Base-by-base conservation (phyloP, 2,329 filamentous ascomycete species). In the Talaromyces amestolkiae region DNA sequence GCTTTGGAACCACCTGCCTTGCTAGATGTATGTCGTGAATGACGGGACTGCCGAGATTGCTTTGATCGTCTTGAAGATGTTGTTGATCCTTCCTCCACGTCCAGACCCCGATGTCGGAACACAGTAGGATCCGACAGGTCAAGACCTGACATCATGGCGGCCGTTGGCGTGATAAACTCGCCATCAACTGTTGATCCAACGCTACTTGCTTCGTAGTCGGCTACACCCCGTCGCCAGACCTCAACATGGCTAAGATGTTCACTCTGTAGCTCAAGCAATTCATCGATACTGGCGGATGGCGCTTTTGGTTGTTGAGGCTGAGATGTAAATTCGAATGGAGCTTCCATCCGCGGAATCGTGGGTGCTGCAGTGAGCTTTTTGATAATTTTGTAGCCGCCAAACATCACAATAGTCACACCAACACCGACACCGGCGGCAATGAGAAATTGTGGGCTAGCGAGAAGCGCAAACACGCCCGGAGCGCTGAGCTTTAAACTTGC, bases 341-440 rank as follows among this genome's bases (percentile, higher is more conserved):
- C 51, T 10, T 15, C 59, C 15, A 58, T 47, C n/a, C 45, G 53
- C 24, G 53, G 51, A 17, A 41, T 66, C 66, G 61, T 68, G 63
- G 47, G 72, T 70, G 63, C 68, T 15, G 75, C 80, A 72, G 83
- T 82, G 70, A 98, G 91, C 71, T 88, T 89, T 83, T 97, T 96
- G 79, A 99, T 89, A 76, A 99, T 97, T 80, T 97, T 98, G 86
- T 92, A 98, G 5, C 95, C 94, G 63, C 95, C 95, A 67, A 99
- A 92, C 77, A 95, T 93, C 72, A 99, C 92, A 9, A 98, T 89
- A 0, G 95, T 98, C n/a, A 97, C 89, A 15, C 95, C 95, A 0
- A 97, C 88, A 0, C 91, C 92, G 15, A 97, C 88, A 51, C 93
- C 91, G 0, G 91, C 92, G 3, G 93, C 93, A 72, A 99, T 97